Evolutionary conservation across 768 basidiomycete species (phyloP).

Genomic region (Xerocomellus chrysenteron): DNA sequence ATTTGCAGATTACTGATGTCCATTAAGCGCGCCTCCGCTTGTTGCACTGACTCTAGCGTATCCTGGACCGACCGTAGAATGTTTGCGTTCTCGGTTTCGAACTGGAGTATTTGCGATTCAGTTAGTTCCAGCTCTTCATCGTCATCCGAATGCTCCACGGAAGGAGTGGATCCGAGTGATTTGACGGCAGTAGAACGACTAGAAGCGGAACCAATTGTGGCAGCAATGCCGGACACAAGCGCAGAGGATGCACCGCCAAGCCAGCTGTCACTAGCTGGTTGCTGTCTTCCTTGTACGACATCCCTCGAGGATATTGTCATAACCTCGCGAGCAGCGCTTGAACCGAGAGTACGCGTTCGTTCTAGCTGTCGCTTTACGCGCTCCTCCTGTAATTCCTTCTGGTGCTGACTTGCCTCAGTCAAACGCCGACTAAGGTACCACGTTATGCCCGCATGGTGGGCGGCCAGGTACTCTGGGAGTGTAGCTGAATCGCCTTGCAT

Average conservation of each 20-base stretch:
- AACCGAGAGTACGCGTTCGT: constrained; percentile 78
- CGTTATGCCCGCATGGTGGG: constrained; percentile 89
- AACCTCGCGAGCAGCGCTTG: constrained; percentile 67
- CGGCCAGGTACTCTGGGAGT: constrained; percentile 69
- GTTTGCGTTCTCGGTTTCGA: constrained; percentile 87
- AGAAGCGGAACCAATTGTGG: constrained; percentile 54
- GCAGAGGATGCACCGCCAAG: constrained; percentile 58
- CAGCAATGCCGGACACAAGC: constrained; percentile 54
- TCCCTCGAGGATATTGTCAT: constrained; percentile 42
- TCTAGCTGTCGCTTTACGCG: constrained; percentile 87
- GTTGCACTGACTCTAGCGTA: constrained; percentile 84
- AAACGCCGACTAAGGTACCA: constrained; percentile 87
- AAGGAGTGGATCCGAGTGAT: constrained; percentile 32
- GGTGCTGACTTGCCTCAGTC: constrained; percentile 71
- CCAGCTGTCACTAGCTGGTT: constrained; percentile 48
- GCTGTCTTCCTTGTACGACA: constrained; percentile 19
- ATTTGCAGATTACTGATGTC: constrained; percentile 94
- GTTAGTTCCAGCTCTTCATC: constrained; percentile 83
- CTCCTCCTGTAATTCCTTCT: constrained; percentile 93
- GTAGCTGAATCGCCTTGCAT: constrained; percentile 51
- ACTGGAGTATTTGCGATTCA: constrained; percentile 85
- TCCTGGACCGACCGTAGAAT: constrained; percentile 84
- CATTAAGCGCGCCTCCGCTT: constrained; percentile 86
- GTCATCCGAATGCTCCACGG: constrained; percentile 49
- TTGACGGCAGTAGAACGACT: constrained; percentile 28